phyloP scores from a whole-genome alignment of 225 moss, liverwort and hornwort genomes.

The Takakia lepidozioides region DNA sequence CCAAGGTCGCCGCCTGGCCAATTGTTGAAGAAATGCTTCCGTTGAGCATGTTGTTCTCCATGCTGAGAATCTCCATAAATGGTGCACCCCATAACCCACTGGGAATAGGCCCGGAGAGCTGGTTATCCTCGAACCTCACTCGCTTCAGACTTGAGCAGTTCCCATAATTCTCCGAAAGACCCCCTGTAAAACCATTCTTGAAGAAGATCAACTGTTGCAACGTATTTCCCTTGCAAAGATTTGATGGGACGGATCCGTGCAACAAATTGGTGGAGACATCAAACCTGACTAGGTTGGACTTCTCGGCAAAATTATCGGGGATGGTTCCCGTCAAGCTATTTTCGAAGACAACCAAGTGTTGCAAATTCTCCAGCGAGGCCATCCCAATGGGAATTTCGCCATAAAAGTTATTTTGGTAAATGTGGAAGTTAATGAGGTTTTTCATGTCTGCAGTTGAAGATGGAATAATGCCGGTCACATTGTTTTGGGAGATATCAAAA shows the following conservation, averaged over 20 bases:
- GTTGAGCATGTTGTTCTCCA: conserved; percentile 4
- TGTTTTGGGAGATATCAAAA: conserved; percentile 9
- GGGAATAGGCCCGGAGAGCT: conserved; percentile 12
- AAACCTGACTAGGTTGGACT: neutral
- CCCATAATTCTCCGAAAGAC: conserved; percentile 12
- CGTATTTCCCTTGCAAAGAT: conserved; percentile 8
- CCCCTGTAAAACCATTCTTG: conserved; percentile 12
- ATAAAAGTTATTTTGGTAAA: conserved; percentile 11
- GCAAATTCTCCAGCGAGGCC: conserved; percentile 6
- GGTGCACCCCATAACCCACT: conserved; percentile 6
- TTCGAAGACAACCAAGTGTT: neutral
- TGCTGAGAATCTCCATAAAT: neutral
- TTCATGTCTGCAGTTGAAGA: conserved; percentile 8
- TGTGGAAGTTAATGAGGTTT: conserved; percentile 2
- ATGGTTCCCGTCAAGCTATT: conserved; percentile 16
- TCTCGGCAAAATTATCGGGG: conserved; percentile 12
- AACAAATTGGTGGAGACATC: conserved; percentile 14
- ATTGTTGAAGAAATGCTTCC: conserved; percentile 11
- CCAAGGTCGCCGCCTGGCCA: neutral
- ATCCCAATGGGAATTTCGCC: conserved; percentile 13
- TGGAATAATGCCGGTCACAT: conserved; percentile 13
- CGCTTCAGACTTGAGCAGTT: conserved; percentile 5
- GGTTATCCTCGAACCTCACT: conserved; percentile 7
- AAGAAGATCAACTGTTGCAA: neutral
- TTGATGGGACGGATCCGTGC: conserved; percentile 15